Conservation (phyloP, 768 basidiomycete genomes). For the Auricularia sp. region DNA sequence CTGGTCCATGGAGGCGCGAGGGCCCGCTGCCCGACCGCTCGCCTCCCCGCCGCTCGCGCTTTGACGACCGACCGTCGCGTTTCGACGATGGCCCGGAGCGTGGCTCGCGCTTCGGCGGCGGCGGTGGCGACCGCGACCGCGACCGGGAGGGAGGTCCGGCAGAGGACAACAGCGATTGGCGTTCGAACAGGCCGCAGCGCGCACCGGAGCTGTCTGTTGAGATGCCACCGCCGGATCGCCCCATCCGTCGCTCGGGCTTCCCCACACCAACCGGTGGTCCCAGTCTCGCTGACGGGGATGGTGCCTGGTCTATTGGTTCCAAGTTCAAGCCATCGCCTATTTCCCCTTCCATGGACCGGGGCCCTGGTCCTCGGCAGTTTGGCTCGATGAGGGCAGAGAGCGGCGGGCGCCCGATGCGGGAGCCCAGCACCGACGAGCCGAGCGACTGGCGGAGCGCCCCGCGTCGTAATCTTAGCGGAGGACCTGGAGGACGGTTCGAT, state of each 20-base stretch:
- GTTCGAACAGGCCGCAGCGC: conserved; percentile 1
- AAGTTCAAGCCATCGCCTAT: conserved; percentile 49
- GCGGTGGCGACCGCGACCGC: not conserved
- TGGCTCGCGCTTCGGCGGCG: conserved; percentile 5
- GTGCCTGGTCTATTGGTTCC: conserved; percentile 64
- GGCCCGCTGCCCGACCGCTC: conserved; percentile 68
- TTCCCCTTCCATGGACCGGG: not conserved
- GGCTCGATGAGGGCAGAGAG: not conserved
- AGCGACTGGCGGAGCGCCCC: conserved; percentile 56
- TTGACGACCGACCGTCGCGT: not conserved
- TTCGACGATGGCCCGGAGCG: conserved; percentile 8
- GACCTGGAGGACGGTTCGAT: conserved; percentile 5
- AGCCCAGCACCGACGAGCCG: conserved; percentile 7
- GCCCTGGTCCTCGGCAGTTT: conserved; percentile 1
- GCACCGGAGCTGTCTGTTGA: not conserved
- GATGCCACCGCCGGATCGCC: not conserved
- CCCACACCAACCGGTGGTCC: not conserved
- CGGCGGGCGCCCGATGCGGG: not conserved
- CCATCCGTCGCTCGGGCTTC: not conserved
- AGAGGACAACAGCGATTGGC: not conserved
- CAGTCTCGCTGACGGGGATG: conserved; percentile 63
- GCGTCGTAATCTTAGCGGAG: conserved; percentile 11
- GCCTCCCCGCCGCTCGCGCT: conserved; percentile 28
- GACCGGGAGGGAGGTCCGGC: conserved; percentile 14
- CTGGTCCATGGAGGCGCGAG: conserved; percentile 76